Conservation (phyloP, 2,329 filamentous ascomycete species). For the Neurospora sp. region DNA sequence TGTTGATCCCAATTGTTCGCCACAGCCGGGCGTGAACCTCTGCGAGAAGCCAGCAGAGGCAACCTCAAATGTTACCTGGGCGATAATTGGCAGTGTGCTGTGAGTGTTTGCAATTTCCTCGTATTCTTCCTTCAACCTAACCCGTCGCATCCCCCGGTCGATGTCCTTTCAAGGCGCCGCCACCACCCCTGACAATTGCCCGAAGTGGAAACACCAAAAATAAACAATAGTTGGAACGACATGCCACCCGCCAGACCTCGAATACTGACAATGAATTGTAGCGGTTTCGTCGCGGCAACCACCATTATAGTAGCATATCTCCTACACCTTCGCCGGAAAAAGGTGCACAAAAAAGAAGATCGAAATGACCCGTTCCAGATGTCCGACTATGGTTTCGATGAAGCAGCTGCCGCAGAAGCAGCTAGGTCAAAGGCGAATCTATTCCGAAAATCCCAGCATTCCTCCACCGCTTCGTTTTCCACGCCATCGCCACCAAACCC, state of each 20-base stretch:
- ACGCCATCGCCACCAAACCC: background rate
- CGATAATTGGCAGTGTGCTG: constrained; percentile 14
- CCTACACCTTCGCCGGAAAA: constrained; percentile 13
- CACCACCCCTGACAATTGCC: background rate
- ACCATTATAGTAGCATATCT: constrained; percentile 1
- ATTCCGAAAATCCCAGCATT: background rate
- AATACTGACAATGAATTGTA: background rate
- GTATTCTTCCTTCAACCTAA: background rate
- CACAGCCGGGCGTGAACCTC: constrained; percentile 8
- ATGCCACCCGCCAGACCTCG: background rate
- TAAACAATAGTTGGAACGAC: background rate
- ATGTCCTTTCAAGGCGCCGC: background rate
- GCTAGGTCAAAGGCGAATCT: background rate
- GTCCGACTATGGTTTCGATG: constrained; percentile 17
- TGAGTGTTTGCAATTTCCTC: constrained; percentile 4
- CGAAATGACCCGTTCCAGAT: constrained; percentile 13
- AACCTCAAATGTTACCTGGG: constrained; percentile 12
- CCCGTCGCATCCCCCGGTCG: background rate
- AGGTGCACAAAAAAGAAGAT: constrained; percentile 15
- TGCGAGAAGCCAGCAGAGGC: constrained; percentile 16
- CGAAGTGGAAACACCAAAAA: background rate
- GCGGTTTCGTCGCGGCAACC: background rate
- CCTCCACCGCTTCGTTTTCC: background rate
- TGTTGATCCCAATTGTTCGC: background rate
- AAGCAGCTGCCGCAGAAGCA: constrained; percentile 2